Conservation (phyloP, 164 flowering plant species). For the Magnolia changhungtana region DNA sequence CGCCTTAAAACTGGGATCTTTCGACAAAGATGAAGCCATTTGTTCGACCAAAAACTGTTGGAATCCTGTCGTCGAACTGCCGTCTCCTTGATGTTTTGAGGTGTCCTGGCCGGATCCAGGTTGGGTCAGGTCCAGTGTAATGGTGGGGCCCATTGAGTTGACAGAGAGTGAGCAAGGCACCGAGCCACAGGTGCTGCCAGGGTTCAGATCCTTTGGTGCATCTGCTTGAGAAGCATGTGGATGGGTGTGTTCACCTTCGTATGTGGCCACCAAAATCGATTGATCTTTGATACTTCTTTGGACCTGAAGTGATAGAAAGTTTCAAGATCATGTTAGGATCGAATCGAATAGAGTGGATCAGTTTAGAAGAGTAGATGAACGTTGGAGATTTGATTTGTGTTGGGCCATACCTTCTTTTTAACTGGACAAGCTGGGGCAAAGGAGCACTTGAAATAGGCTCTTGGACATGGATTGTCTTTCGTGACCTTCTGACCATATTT, state of each 20-base stretch:
- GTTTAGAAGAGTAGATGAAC: neutral
- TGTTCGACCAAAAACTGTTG: constrained; percentile 14
- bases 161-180: constrained; percentile 21
- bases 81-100: constrained; percentile 35
- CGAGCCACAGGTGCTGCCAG: constrained; percentile 16
- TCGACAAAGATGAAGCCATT: constrained; percentile 21
- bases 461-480: constrained; percentile 37
- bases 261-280: constrained; percentile 60
- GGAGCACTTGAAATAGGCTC: constrained; percentile 38
- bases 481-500: constrained; percentile 42
- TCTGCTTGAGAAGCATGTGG: constrained; percentile 28
- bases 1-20: constrained; percentile 21
- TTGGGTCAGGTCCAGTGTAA: constrained; percentile 43
- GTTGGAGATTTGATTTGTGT: neutral
- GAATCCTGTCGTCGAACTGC: constrained; percentile 20
- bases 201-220: constrained; percentile 27
- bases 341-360: neutral
- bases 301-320: constrained; percentile 35
- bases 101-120: constrained; percentile 6
- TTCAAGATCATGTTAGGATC: neutral
- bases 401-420: constrained; percentile 29
- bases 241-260: constrained; percentile 81
- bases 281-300: constrained; percentile 70
- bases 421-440: constrained; percentile 34
- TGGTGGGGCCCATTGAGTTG: constrained; percentile 8